Base-by-base conservation (phyloP, 176 grass and related monocot genomes). In the Thalia dealbata region DNA sequence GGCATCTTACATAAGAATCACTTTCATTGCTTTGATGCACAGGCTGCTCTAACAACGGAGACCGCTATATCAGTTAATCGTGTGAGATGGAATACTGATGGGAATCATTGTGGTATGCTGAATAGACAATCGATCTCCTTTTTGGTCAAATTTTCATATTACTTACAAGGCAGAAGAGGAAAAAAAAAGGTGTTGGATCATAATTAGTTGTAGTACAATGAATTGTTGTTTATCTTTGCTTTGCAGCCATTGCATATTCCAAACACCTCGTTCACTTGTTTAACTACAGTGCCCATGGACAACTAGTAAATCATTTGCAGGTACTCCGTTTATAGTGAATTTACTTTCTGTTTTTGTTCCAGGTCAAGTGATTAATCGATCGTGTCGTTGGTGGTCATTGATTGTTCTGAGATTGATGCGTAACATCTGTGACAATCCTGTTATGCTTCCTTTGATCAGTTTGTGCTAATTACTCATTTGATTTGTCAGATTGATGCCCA, bases 401-500 rank as follows among this genome's bases (percentile, higher is more conserved):
- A 55, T 46, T 52, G 12, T 67, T 24, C 5, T 35, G 18, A 54
- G 27, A 15, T 67, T 29, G 24, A 27, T 69, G 32, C 24, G 9
- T 30, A 48, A 48, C 23, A 52, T 67, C n/a, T 77, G 29, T 52
- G 52, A 25, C 28, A 67, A 64, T 28, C 35, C 48, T 68, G 50
- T 14, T 35, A 56, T 81, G 25, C 28, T 74, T 65, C 11, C 64
- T 6, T 74, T 69, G 54, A 25, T 81, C 28, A 48, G 10, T 50
- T 61, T 27, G n/a, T 72, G 14, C 38, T 25, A 69, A 63, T 48
- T 12, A 50, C 19, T 28, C 42, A 42, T 59, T 19, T 70, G 26
- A 10, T 7, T 70, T 67, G 16, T 15, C 43, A 82, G 80, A 77
- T 82, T 41, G 80, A 82, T 45, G 80, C 80, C 29, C 80, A 82